phyloP scores from a whole-genome alignment of 1,284 basidiomycete species.

The Cerioporus squamosus region DNA sequence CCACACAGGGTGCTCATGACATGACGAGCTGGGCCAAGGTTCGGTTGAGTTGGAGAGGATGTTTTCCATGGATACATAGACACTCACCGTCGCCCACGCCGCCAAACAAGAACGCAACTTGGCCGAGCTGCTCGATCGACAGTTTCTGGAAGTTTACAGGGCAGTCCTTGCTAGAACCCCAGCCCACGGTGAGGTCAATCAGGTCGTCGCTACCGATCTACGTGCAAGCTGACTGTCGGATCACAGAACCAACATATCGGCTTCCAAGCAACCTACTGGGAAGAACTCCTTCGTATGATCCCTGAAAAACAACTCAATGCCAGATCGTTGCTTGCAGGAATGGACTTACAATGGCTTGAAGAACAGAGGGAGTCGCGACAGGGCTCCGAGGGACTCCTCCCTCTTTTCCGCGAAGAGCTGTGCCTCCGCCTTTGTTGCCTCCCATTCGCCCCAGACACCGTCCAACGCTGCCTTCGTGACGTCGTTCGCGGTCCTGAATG shows the following conservation, averaged over 20 bases:
- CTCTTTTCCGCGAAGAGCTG: background rate
- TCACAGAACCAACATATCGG: background rate
- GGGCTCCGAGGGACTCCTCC: background rate
- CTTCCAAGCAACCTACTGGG: background rate
- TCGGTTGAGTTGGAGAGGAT: background rate
- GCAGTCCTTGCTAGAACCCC: background rate
- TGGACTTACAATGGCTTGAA: constrained; percentile 11
- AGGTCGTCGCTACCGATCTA: constrained; percentile 20
- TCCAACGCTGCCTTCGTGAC: background rate
- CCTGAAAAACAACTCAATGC: background rate
- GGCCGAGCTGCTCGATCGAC: constrained; percentile 2
- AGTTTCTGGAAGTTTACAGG: constrained; percentile 11
- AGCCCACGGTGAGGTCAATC: constrained; percentile 20
- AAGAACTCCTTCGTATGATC: constrained; percentile 9
- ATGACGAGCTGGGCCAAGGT: constrained; percentile 18
- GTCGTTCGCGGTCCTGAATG: background rate
- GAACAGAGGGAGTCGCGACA: constrained; percentile 12
- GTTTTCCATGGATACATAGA: background rate
- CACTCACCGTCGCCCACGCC: constrained; percentile 30
- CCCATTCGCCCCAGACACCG: constrained; percentile 13
- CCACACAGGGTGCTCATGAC: constrained; percentile 26
- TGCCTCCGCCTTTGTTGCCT: background rate
- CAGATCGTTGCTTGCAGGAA: background rate
- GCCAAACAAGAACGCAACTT: constrained; percentile 23
- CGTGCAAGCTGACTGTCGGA: background rate